Percentiles rank a stretch among this genome's conserved stretches.
Conservation (phyloP, 2,329 filamentous ascomycete genomes). For the Venturia asperata region DNA sequence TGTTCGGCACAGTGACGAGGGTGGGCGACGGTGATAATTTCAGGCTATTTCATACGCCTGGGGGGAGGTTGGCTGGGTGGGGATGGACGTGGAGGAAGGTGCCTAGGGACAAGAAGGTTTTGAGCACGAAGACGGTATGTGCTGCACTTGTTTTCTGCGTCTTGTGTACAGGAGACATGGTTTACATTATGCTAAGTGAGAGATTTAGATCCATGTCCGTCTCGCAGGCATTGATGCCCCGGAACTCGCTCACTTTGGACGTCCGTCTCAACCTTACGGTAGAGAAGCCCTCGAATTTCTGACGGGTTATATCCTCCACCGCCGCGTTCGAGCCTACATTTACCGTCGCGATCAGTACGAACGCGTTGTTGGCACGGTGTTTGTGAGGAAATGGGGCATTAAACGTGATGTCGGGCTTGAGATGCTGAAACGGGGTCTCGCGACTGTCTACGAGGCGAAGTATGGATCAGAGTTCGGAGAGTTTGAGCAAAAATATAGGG, state of each 20-base stretch:
- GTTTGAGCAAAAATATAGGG: constrained; percentile 54
- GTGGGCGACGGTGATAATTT: constrained; percentile 98
- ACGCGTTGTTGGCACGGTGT: constrained; percentile 80
- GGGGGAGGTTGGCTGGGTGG: constrained; percentile 82
- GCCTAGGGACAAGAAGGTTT: constrained; percentile 58
- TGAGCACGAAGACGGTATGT: constrained; percentile 71
- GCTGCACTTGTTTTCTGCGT: neutral
- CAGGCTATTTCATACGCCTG: constrained; percentile 87
- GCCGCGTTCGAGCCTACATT: constrained; percentile 72
- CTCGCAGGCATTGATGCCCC: constrained; percentile 91
- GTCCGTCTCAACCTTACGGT: constrained; percentile 74
- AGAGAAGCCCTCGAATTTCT: constrained; percentile 78
- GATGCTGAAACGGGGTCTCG: constrained; percentile 78
- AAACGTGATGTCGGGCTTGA: constrained; percentile 78
- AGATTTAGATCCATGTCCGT: constrained; percentile 68
- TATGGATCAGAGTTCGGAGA: constrained; percentile 80
- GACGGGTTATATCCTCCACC: constrained; percentile 60
- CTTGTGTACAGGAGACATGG: neutral
- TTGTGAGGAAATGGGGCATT: constrained; percentile 60
- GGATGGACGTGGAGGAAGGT: constrained; percentile 73
- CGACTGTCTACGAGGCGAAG: constrained; percentile 92
- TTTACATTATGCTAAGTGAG: neutral
- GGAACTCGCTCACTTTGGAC: constrained; percentile 86
- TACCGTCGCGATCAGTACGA: constrained; percentile 88
- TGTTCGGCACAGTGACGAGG: constrained; percentile 82